Evolutionary conservation across 2,329 filamentous ascomycete genomes (phyloP).

Genomic region (Alternaria incomplexa): DNA sequence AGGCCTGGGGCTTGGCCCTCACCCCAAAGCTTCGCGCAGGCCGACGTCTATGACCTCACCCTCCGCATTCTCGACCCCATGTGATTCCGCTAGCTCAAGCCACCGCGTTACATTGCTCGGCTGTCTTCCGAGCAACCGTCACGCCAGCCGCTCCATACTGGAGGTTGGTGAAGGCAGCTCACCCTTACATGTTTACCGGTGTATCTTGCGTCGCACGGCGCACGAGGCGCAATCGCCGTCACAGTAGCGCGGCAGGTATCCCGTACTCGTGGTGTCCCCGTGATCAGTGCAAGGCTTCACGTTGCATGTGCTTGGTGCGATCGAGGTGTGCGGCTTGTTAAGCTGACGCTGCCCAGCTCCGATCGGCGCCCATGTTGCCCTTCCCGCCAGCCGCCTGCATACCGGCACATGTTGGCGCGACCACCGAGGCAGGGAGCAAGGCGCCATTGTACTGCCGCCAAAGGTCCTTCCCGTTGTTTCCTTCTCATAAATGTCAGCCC

Average conservation of each 20-base stretch:
- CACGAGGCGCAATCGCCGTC: neutral
- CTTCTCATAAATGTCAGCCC: neutral
- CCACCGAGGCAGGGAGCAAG: neutral
- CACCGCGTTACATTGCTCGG: constrained; percentile 9
- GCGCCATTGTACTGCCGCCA: neutral
- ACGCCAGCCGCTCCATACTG: neutral
- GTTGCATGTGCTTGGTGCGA: constrained; percentile 1
- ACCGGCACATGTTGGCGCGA: constrained; percentile 1
- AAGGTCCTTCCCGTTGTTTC: neutral
- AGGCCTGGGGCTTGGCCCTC: neutral
- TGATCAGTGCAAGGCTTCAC: neutral
- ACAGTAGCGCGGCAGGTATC: neutral
- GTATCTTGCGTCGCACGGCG: neutral
- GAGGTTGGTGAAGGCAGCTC: neutral
- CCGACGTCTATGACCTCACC: constrained; percentile 13
- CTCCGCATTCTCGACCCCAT: neutral
- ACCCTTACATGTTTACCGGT: neutral
- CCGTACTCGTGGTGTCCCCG: neutral
- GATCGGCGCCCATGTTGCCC: constrained; percentile 5
- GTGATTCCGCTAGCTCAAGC: constrained; percentile 3
- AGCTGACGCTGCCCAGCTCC: constrained; percentile 1
- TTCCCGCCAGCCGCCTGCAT: constrained; percentile 4
- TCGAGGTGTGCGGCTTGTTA: constrained; percentile 2
- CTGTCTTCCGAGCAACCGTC: neutral
- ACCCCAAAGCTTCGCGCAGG: constrained; percentile 8